Evolutionary conservation across 768 basidiomycete species (phyloP), one percentile per base, ranked within the genome.

Genomic region (Dacryopinax spathularia): DNA sequence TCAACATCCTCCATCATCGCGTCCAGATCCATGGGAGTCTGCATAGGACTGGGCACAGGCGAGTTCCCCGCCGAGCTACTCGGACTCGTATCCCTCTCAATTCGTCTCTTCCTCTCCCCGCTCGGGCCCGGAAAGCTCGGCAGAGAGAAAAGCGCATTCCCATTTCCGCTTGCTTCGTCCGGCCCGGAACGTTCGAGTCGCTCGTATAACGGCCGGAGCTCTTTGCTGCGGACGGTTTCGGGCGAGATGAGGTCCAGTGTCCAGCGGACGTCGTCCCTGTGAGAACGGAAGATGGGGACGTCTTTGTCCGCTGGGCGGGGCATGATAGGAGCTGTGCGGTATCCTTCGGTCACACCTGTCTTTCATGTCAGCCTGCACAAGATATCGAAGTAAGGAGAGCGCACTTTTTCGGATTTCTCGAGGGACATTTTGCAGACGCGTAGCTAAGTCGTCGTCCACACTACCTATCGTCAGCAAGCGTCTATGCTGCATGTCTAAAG

Each of bases 261-360:
- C 48, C 48, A 56, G 48, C 25, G 25, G 13, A 56, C 5, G 48
- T 56, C 48, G 48, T 56, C 48, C 48, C 48, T 56, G 48, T 56
- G 48, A 22, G 48, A 56, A 29, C 48, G 48, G 13, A 13, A 56
- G 48, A 56, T 13, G 13, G 48, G 48, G 25, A 56, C 5, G 25
- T 56, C 48, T 29, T 56, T 56, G 48, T 56, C 48, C 48, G 13
- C 48, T 20, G 48, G 48, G 13, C 48, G 48, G 13, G 48, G 48
- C 25, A 56, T 22, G 48, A 18, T 29, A 29, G 5, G 10, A 7
- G 48, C 10, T 13, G 48, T 56, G 48, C 48, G 48, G 48, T 56
- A 56, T 22, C 48, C 48, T 29, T 56, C 48, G 9, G 48, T 56
- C 29, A 56, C 48, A 29, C 48, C 48, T 56, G 7, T 9, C 18